Base-by-base conservation (phyloP, 2,329 filamentous ascomycete genomes). In the Passalora sequoiae region DNA sequence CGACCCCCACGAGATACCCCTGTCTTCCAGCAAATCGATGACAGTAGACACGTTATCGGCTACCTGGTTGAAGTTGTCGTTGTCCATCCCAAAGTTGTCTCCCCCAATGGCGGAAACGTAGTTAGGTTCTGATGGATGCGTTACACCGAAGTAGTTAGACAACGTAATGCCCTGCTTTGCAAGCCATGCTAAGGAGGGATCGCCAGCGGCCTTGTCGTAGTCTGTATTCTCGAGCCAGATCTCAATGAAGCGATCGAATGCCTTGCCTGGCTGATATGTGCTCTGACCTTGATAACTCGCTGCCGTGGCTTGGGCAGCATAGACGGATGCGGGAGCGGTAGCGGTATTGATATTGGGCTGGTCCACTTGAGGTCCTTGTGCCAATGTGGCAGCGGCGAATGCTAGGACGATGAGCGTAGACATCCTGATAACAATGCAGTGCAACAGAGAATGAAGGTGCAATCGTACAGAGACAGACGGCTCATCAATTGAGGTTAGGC, bases 181-280 rank as follows among this genome's bases (percentile, higher is more conserved):
- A 16, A 84, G 68, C 67, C 68, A 79, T 29, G 66, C 61, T 15
- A 82, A 67, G 60, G 78, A 80, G 35, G 77, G 73, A 61, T 89
- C 83, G 12, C 72, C 75, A 27, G 70, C 69, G 2, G 84, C 79
- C 57, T 80, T 76, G 40, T 78, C 73, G 53, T 77, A 89, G 64
- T 78, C 73, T 37, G 81, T 85, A 62, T 89, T 89, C 69, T 89
- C 86, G 36, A 88, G 73, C 81, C 83, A 89, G 63, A 89, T 80
- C 44, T 80, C 76, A 43, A 80, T 79, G 49, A 86, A 77, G 12
- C 85, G 79, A 60, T 88, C 76, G 60, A 89, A 89, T 0, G 74
- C 79, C 60, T 82, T 79, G 49, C 86, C 86, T 60, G 78, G 74
- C 39, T 89, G 79, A 44, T 55, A 49, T 56, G 79, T 61, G 61